phyloP scores from a whole-genome alignment of 2,329 filamentous ascomycete genomes.

The Knufia fluminis region DNA sequence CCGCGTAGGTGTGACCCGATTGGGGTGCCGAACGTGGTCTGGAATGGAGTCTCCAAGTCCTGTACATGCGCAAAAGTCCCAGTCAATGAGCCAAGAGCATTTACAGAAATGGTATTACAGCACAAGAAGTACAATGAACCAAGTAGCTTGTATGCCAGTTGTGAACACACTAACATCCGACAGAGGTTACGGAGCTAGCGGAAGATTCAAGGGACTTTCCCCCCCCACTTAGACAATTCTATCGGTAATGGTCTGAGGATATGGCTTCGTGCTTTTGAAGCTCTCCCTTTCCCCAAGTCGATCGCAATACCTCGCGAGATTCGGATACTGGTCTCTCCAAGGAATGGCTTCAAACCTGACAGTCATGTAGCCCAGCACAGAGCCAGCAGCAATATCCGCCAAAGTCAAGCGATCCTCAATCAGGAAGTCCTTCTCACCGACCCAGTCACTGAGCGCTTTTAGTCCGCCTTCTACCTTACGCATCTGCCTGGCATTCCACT shows the following conservation, averaged over 20 bases:
- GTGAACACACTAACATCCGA: no score
- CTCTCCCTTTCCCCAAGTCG: constrained; percentile 26
- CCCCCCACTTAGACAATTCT: constrained; percentile 24
- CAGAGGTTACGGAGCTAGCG: no score
- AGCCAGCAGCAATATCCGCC: constrained; percentile 29
- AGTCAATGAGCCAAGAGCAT: no score
- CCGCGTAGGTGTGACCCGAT: no score
- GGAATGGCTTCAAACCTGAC: constrained; percentile 17
- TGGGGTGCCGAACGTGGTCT: not conserved
- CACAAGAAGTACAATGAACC: no score
- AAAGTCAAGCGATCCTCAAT: constrained; percentile 27
- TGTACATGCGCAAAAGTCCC: no score
- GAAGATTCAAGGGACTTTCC: no score
- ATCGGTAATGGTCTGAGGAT: constrained; percentile 29
- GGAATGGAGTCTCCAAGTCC: not conserved
- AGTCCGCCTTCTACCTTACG: constrained; percentile 29
- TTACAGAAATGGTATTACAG: no score
- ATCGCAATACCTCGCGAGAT: constrained; percentile 27
- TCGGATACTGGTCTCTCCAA: constrained; percentile 29
- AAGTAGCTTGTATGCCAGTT: no score
- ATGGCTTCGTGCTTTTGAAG: constrained; percentile 27
- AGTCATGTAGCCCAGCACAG: constrained; percentile 29
- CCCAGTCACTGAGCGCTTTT: constrained; percentile 25
- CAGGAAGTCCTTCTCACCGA: constrained; percentile 23
- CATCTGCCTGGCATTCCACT: constrained; percentile 30